Evolutionary conservation across 352 stramenopile genomes (phyloP).

Genomic region (Globisporangium yorkense): DNA sequence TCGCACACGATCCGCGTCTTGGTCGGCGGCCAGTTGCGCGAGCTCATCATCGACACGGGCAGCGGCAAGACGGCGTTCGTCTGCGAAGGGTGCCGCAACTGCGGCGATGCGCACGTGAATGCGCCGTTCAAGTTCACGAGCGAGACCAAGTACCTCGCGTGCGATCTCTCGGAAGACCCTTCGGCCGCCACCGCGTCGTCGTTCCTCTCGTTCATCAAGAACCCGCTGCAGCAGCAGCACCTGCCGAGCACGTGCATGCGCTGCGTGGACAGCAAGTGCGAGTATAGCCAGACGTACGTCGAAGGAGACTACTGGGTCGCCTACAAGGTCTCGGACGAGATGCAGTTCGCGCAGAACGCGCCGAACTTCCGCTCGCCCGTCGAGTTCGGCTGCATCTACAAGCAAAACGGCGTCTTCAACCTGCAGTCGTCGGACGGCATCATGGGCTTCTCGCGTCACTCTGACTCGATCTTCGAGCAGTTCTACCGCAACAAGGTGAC

Average conservation of each 20-base stretch:
- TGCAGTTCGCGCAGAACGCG: conserved; percentile 30
- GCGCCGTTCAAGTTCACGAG: conserved; percentile 49
- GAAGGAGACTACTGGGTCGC: conserved; percentile 91
- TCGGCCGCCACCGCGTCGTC: conserved; percentile 13
- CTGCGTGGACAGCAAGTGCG: conserved; percentile 60
- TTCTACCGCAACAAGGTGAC: conserved; percentile 84
- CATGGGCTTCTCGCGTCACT: conserved; percentile 92
- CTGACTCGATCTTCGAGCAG: conserved; percentile 90
- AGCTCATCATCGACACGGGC: conserved; percentile 96
- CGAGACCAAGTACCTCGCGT: conserved; percentile 42
- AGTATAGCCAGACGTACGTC: conserved; percentile 91
- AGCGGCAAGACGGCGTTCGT: conserved; percentile 95
- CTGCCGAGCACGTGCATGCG: conserved; percentile 17
- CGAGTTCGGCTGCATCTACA: conserved; percentile 94
- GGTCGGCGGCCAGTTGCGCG: conserved; percentile 51
- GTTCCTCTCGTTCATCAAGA: conserved; percentile 1
- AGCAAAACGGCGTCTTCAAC: conserved; percentile 88
- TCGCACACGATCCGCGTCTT: conserved; percentile 70
- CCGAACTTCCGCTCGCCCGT: conserved; percentile 37
- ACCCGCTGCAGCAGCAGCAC: conserved; percentile 26
- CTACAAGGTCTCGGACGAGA: conserved; percentile 81
- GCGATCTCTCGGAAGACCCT: conserved; percentile 23
- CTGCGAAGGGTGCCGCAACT: conserved; percentile 86
- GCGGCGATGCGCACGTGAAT: conserved; percentile 85
- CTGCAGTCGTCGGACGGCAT: conserved; percentile 94